phyloP scores from a whole-genome alignment of 176 grass and related monocot genomes.

The Saccharum spontaneum region DNA sequence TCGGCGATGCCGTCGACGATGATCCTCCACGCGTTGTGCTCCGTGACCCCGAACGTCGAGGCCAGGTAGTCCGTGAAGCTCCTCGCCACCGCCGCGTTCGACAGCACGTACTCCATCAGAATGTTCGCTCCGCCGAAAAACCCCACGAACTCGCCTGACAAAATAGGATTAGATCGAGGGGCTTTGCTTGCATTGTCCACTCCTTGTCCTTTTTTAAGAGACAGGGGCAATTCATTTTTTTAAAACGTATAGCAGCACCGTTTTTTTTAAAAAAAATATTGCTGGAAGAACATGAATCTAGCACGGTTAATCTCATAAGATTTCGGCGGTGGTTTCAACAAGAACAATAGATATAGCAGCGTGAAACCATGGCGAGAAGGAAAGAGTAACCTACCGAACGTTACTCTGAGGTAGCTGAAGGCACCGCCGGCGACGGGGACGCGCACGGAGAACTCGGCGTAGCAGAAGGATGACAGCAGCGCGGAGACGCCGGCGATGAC shows the following conservation, averaged over 20 bases:
- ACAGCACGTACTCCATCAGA: constrained; percentile 97
- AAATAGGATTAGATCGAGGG: background rate
- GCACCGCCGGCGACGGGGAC: constrained; percentile 89
- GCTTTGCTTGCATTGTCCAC: background rate
- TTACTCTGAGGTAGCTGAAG: constrained; percentile 71
- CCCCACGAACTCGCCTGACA: constrained; percentile 83
- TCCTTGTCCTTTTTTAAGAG: too few relatives aligned
- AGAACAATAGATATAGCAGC: background rate
- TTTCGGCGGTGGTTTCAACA: too few relatives aligned
- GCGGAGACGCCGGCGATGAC: constrained; percentile 80
- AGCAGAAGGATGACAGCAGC: constrained; percentile 85
- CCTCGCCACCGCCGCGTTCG: constrained; percentile 92
- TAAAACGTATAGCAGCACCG: too few relatives aligned
- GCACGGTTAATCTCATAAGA: too few relatives aligned
- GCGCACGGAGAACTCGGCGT: constrained; percentile 91
- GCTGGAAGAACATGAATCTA: too few relatives aligned
- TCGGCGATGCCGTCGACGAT: constrained; percentile 58
- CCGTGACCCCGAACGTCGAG: constrained; percentile 71
- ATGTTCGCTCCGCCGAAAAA: constrained; percentile 95
- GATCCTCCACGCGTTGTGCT: constrained; percentile 68
- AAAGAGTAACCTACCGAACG: constrained; percentile 55
- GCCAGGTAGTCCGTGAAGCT: constrained; percentile 96
- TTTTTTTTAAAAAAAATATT: too few relatives aligned
- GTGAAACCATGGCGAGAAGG: too few relatives aligned
- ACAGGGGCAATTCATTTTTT: too few relatives aligned